These are phyloP conservation scores for Rhizopogon roseolus DNA, from an alignment of 768 basidiomycete genomes.

Conservation along the genomic window DNA sequence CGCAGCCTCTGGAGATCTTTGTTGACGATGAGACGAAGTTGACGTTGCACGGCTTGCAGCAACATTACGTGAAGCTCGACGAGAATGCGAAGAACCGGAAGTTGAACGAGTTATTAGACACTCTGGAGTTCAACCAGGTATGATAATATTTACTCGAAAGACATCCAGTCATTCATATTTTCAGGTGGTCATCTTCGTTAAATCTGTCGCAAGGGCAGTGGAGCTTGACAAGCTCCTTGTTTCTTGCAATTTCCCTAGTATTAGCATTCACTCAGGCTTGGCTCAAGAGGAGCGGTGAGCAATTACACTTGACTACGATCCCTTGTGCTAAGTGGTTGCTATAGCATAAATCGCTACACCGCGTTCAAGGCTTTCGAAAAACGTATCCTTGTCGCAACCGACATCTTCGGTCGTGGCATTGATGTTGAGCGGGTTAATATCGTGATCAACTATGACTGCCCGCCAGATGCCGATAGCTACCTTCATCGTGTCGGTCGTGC, in stretches of 20 bases:
- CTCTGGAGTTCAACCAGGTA: slow-evolving; percentile 97
- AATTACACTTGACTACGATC: neutral
- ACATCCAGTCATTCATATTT: neutral
- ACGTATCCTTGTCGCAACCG: slow-evolving; percentile 96
- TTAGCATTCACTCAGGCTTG: slow-evolving; percentile 93
- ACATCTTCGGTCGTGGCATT: slow-evolving; percentile 98
- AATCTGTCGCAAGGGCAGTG: slow-evolving; percentile 94
- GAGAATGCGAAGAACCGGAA: slow-evolving; percentile 96
- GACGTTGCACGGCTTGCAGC: slow-evolving; percentile 95
- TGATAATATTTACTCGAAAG: neutral
- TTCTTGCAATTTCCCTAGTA: slow-evolving; percentile 98
- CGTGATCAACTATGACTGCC: slow-evolving; percentile 98
- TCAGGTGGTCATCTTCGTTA: slow-evolving; percentile 98
- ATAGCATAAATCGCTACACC: slow-evolving; percentile 89
- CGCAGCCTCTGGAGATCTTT: slow-evolving; percentile 96
- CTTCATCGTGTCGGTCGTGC: slow-evolving; percentile 98
- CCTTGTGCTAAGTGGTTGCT: neutral
- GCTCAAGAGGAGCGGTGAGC: slow-evolving; percentile 93
- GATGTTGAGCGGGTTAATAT: slow-evolving; percentile 99
- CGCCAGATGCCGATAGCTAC: slow-evolving; percentile 96
- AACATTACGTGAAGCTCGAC: slow-evolving; percentile 97
- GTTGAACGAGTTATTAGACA: slow-evolving; percentile 91
- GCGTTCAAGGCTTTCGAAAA: slow-evolving; percentile 99
- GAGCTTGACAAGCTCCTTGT: slow-evolving; percentile 94
- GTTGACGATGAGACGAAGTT: slow-evolving; percentile 99